Conservation (phyloP, 768 basidiomycete genomes). For the Mycena olivaceomarginata region DNA sequence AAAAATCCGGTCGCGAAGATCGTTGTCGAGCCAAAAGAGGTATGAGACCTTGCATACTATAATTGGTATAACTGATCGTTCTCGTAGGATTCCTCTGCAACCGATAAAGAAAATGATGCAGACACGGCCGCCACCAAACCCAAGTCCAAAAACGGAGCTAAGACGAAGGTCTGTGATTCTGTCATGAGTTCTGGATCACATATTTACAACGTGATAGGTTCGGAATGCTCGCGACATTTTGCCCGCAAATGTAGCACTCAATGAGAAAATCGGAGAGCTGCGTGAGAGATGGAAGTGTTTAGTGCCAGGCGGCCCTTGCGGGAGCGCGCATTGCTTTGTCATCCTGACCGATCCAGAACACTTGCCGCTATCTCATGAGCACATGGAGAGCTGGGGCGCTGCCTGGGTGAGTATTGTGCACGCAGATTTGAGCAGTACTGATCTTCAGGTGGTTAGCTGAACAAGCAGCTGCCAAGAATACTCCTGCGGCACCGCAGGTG, state of each 20-base stretch:
- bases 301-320: conserved; percentile 26
- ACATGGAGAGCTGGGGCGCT: conserved; percentile 43
- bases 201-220: not conserved
- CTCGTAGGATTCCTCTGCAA: not conserved
- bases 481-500: not conserved
- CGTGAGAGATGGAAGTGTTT: conserved; percentile 42
- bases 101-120: conserved; percentile 2
- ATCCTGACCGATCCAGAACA: conserved; percentile 31
- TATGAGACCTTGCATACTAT: not conserved
- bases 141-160: not conserved
- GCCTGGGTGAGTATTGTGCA: conserved; percentile 33
- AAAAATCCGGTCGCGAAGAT: not conserved
- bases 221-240: conserved; percentile 40
- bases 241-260: conserved; percentile 35
- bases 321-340: conserved; percentile 40
- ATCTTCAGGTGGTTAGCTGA: not conserved
- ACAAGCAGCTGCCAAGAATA: conserved; percentile 2
- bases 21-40: conserved; percentile 6
- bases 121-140: no score
- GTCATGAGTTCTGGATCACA: not conserved
- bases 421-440: not conserved
- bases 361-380: conserved; percentile 39
- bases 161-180: not conserved
- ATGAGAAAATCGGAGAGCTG: conserved; percentile 39
- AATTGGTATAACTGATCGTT: not conserved